A percentile compares a stretch with the other conserved stretches of the same genome.
These are phyloP conservation scores for Scheffersomyces segobiensis DNA, from an alignment of 1,139 yeast genomes.

Conservation along the genomic window DNA sequence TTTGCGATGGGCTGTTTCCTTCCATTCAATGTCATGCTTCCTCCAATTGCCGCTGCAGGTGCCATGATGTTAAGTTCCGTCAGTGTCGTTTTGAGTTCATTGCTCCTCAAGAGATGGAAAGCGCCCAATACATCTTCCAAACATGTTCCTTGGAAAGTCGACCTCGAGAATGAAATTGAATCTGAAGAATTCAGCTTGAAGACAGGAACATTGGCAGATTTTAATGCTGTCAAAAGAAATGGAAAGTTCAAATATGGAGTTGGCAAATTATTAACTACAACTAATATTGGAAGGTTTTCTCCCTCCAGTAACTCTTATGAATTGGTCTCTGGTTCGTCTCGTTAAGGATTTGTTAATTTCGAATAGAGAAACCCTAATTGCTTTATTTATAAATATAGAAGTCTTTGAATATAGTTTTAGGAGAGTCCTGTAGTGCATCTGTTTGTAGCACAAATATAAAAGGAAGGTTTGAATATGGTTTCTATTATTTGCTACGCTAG, in stretches of 20 bases:
- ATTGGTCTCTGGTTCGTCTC: neutral
- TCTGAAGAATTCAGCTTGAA: slow-evolving; percentile 30
- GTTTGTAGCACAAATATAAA: neutral
- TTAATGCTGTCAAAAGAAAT: slow-evolving; percentile 25
- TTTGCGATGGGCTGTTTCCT: slow-evolving; percentile 90
- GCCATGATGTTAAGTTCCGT: slow-evolving; percentile 94
- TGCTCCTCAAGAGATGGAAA: slow-evolving; percentile 65
- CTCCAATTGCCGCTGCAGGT: slow-evolving; percentile 90
- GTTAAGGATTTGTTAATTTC: neutral
- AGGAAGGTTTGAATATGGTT: neutral
- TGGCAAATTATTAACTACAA: neutral
- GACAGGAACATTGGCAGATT: slow-evolving; percentile 31
- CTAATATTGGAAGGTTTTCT: neutral
- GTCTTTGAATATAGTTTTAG: neutral
- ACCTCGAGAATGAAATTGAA: slow-evolving; percentile 22
- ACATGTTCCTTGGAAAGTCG: slow-evolving; percentile 12
- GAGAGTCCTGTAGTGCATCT: neutral
- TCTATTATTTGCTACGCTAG: neutral
- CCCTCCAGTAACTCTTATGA: neutral
- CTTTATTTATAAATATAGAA: neutral
- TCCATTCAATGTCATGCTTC: slow-evolving; percentile 74
- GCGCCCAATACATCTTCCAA: slow-evolving; percentile 30
- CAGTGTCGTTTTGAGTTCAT: slow-evolving; percentile 82
- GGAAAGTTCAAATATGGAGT: slow-evolving; percentile 3
- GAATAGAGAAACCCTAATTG: neutral